These are phyloP conservation scores for Bryoerythrophyllum caledonicum DNA, from an alignment of 225 moss, liverwort and hornwort genomes.

Conservation along the genomic window DNA sequence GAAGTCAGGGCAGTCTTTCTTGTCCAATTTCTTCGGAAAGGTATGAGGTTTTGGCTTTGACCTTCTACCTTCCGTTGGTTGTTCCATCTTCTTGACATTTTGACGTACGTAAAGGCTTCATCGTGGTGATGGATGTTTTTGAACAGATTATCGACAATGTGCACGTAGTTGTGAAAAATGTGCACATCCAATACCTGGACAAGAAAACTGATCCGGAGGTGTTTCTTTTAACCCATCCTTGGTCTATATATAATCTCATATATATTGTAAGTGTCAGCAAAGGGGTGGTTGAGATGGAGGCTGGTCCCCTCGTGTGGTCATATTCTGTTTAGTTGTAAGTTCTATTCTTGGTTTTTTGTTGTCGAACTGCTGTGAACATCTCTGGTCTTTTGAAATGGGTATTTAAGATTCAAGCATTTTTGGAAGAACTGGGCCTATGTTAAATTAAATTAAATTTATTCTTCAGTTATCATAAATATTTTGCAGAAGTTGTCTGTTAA, in stretches of 20 bases:
- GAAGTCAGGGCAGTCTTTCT: conserved; percentile 85
- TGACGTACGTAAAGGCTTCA: neutral
- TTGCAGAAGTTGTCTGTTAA: conserved; percentile 13
- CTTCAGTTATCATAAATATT: neutral
- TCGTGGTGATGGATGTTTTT: conserved; percentile 25
- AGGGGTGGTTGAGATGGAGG: neutral
- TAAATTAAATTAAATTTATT: neutral
- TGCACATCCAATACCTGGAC: conserved; percentile 85
- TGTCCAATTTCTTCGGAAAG: conserved; percentile 91
- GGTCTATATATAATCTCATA: neutral
- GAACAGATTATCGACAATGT: conserved; percentile 86
- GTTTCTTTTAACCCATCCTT: conserved; percentile 27
- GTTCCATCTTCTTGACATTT: neutral
- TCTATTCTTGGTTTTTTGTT: conserved; percentile 6
- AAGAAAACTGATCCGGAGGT: conserved; percentile 88
- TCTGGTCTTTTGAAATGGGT: conserved; percentile 9
- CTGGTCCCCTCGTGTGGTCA: neutral
- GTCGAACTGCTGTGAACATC: conserved; percentile 12
- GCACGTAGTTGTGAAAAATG: conserved; percentile 79
- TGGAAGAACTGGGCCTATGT: neutral
- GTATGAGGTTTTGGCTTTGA: conserved; percentile 39
- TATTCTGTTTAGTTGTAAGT: conserved; percentile 7
- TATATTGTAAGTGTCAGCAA: conserved; percentile 10
- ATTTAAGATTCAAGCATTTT: neutral
- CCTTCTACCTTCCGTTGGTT: conserved; percentile 1